Conservation (phyloP, 768 basidiomycete genomes). For the Pisolithus microcarpus region DNA sequence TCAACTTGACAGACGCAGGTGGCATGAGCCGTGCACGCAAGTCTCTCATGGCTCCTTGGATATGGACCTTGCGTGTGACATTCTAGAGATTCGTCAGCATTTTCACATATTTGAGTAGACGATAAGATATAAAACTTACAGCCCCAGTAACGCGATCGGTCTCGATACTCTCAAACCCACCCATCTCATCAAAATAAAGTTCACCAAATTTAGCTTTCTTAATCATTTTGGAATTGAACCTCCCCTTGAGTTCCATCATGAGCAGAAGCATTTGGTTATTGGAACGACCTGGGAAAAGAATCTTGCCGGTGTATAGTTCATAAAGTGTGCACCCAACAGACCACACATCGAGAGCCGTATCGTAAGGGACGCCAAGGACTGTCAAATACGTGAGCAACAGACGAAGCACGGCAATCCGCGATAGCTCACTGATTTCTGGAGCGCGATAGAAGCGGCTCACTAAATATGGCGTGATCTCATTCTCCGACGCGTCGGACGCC, state of each 20-base stretch:
- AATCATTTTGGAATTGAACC: conserved; percentile 89
- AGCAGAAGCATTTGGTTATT: conserved; percentile 97
- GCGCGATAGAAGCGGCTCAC: conserved; percentile 97
- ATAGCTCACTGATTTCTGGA: conserved; percentile 87
- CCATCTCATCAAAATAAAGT: conserved; percentile 89
- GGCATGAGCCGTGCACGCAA: conserved; percentile 79
- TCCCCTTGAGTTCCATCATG: conserved; percentile 97
- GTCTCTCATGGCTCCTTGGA: conserved; percentile 78
- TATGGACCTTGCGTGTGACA: conserved; percentile 69
- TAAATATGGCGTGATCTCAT: conserved; percentile 96
- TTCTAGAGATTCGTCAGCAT: conserved; percentile 43
- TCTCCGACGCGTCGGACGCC: conserved; percentile 89
- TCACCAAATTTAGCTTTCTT: conserved; percentile 92
- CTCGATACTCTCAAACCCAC: conserved; percentile 78
- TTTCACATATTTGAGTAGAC: conserved; percentile 15
- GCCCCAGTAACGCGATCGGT: conserved; percentile 76
- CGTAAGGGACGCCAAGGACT: conserved; percentile 96
- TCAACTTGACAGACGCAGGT: conserved; percentile 65
- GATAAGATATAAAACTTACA: conserved; percentile 42
- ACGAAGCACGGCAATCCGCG: not conserved
- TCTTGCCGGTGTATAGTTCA: conserved; percentile 93
- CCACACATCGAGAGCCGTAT: conserved; percentile 92
- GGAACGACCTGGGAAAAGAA: conserved; percentile 91
- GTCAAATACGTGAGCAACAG: conserved; percentile 12
- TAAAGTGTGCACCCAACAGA: conserved; percentile 97